A percentile compares a stretch with the other conserved stretches of the same genome.
Evolutionary conservation across 1,139 yeast species (phyloP).

Genomic region (Maudiozyma humilis): DNA sequence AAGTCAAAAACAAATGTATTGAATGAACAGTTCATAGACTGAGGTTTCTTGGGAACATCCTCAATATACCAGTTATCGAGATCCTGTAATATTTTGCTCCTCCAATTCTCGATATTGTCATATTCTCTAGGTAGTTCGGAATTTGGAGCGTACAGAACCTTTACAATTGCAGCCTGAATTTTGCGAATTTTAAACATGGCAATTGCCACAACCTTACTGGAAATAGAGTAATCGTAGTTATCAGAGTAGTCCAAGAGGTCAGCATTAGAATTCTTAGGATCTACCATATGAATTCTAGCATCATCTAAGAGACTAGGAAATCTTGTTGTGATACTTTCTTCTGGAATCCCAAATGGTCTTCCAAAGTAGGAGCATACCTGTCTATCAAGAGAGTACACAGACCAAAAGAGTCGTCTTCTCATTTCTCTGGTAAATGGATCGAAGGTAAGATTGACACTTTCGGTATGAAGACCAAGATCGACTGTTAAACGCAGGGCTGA

Average conservation of each 20-base stretch:
- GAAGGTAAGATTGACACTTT: slow-evolving; percentile 35
- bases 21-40: slow-evolving; percentile 67
- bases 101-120: slow-evolving; percentile 52
- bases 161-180: slow-evolving; percentile 72
- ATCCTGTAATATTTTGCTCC: slow-evolving; percentile 40
- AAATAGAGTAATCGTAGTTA: slow-evolving; percentile 37
- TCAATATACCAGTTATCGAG: slow-evolving; percentile 54
- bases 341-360: slow-evolving; percentile 69
- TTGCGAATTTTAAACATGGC: slow-evolving; percentile 61
- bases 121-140: slow-evolving; percentile 62
- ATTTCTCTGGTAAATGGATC: slow-evolving; percentile 58
- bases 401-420: slow-evolving; percentile 79
- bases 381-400: slow-evolving; percentile 75
- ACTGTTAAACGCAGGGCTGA: slow-evolving; percentile 72
- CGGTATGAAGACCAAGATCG: slow-evolving; percentile 76
- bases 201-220: slow-evolving; percentile 59
- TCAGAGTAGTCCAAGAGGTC: slow-evolving; percentile 29
- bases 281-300: slow-evolving; percentile 40
- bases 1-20: slow-evolving; percentile 60
- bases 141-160: slow-evolving; percentile 54
- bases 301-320: slow-evolving; percentile 76
- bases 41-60: slow-evolving; percentile 46
- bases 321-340: slow-evolving; percentile 53
- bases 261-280: slow-evolving; percentile 12
- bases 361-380: slow-evolving; percentile 68